Evolutionary conservation across 306 rosid species (phyloP).

Genomic region (Cucurbita pepo): DNA sequence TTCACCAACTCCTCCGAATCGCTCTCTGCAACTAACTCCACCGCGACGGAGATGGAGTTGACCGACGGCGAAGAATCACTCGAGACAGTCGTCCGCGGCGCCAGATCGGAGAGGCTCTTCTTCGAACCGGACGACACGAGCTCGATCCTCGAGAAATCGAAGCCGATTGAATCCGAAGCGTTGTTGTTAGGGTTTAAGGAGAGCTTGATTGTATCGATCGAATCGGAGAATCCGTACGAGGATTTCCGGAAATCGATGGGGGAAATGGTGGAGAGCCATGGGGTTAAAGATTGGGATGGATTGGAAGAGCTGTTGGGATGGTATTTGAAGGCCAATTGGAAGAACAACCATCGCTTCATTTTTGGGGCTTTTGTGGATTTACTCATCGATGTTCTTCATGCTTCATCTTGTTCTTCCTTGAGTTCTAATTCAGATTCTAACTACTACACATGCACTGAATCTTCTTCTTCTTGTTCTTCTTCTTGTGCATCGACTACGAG

Average conservation of each 20-base stretch:
- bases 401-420: background rate
- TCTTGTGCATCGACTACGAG: background rate
- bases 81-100: constrained; percentile 18
- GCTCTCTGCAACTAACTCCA: constrained; percentile 34
- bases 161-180: background rate
- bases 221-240: constrained; percentile 51
- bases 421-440: background rate
- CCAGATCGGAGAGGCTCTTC: constrained; percentile 54
- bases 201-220: constrained; percentile 46
- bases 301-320: constrained; percentile 57
- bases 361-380: constrained; percentile 73
- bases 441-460: background rate
- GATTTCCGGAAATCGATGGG: constrained; percentile 72
- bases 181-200: constrained; percentile 22
- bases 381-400: constrained; percentile 12
- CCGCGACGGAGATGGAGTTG: constrained; percentile 10
- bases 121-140: constrained; percentile 49
- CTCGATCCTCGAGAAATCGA: constrained; percentile 44
- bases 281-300: constrained; percentile 58
- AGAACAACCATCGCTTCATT: constrained; percentile 51
- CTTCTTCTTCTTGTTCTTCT: background rate
- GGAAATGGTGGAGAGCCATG: constrained; percentile 72
- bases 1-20: constrained; percentile 37
- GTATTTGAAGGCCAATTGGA: constrained; percentile 50
- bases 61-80: constrained; percentile 1